phyloP scores from a whole-genome alignment of 148 eudicot genomes.

The Chenopodium album region DNA sequence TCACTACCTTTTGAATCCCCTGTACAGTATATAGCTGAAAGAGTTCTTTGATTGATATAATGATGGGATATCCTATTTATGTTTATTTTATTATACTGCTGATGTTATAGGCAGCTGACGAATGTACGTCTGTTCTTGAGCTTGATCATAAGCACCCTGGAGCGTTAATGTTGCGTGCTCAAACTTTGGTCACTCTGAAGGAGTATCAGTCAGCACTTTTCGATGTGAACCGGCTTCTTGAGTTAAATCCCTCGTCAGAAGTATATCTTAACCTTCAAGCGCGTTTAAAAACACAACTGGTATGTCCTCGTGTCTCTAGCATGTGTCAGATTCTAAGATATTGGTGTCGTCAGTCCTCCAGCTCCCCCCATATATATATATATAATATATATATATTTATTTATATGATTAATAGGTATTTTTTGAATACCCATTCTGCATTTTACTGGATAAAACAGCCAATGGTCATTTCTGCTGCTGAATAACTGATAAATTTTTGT shows the following conservation, averaged over 20 bases:
- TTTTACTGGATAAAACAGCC: background rate
- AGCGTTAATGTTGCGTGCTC: slow-evolving; percentile 94
- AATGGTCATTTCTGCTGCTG: background rate
- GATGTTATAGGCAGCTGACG: slow-evolving; percentile 73
- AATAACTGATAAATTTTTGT: background rate
- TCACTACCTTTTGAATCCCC: background rate
- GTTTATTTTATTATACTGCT: slow-evolving; percentile 5
- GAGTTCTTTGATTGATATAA: background rate
- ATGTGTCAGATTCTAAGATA: background rate
- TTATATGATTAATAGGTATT: background rate
- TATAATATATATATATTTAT: too few relatives aligned
- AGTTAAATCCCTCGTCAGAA: slow-evolving; percentile 84
- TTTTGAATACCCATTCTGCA: background rate
- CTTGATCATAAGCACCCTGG: slow-evolving; percentile 86
- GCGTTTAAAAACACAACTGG: slow-evolving; percentile 86
- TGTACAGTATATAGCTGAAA: background rate
- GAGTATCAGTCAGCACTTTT: slow-evolving; percentile 86
- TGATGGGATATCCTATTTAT: background rate
- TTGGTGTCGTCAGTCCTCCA: too few relatives aligned
- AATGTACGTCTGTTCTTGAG: slow-evolving; percentile 91
- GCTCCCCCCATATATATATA: too few relatives aligned
- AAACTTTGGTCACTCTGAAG: slow-evolving; percentile 85
- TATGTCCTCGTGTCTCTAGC: slow-evolving; percentile 32
- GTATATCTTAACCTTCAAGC: slow-evolving; percentile 78
- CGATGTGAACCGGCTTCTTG: slow-evolving; percentile 86